Percentiles rank a stretch among this genome's conserved stretches.
Conservation (phyloP, 805 yeast genomes). For the Nakazawaea ambrosiae region DNA sequence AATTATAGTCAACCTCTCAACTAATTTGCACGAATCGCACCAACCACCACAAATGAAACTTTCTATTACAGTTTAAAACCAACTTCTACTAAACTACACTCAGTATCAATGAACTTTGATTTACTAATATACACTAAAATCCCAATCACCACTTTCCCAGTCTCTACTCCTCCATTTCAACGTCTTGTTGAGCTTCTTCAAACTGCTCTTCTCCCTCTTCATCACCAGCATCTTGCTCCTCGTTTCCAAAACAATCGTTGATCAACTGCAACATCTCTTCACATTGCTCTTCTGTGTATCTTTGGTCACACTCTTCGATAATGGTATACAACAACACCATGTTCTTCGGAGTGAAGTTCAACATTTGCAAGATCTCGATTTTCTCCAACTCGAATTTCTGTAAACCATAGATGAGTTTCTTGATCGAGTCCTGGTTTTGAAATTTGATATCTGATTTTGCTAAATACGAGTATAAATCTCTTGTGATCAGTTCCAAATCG, state of each 20-base stretch:
- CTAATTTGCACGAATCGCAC: too few relatives aligned
- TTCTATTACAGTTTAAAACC: too few relatives aligned
- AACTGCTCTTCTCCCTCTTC: slow-evolving; percentile 13
- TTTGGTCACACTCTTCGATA: slow-evolving; percentile 87
- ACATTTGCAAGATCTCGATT: slow-evolving; percentile 76
- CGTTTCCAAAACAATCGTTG: slow-evolving; percentile 43
- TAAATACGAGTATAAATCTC: slow-evolving; percentile 38
- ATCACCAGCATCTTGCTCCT: slow-evolving; percentile 21
- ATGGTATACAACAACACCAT: slow-evolving; percentile 73
- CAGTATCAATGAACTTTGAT: too few relatives aligned
- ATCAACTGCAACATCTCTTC: slow-evolving; percentile 52
- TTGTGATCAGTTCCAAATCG: slow-evolving; percentile 43
- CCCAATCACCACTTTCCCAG: background rate
- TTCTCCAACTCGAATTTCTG: slow-evolving; percentile 58
- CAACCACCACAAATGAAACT: too few relatives aligned
- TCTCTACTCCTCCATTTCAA: too few relatives aligned
- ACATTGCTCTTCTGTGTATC: slow-evolving; percentile 66
- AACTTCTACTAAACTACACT: too few relatives aligned
- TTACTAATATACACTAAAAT: too few relatives aligned
- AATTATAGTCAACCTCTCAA: too few relatives aligned
- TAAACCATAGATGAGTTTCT: slow-evolving; percentile 35
- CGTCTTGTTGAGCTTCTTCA: too few relatives aligned
- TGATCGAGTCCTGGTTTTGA: slow-evolving; percentile 25
- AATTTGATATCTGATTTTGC: slow-evolving; percentile 27
- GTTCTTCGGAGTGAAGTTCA: slow-evolving; percentile 74